Conservation (phyloP, 179 eudicot species). For the Pouteria campechiana region DNA sequence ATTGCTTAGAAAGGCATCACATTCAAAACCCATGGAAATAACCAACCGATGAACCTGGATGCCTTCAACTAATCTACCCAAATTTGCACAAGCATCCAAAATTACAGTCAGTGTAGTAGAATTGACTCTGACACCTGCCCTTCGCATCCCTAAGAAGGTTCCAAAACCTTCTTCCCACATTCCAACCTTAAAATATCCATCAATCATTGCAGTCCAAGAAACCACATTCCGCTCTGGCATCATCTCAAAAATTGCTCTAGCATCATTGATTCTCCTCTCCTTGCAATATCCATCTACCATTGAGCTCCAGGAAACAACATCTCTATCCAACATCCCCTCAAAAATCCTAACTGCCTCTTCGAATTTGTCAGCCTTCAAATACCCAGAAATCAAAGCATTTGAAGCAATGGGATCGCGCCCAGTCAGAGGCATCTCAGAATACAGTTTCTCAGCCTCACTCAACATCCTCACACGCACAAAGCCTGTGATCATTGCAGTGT, state of each 20-base stretch:
- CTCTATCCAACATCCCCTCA: conserved; percentile 35
- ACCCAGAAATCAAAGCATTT: conserved; percentile 56
- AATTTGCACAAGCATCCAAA: conserved; percentile 48
- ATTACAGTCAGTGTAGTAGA: conserved; percentile 36
- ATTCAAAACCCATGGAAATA: conserved; percentile 35
- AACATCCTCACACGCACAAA: conserved; percentile 36
- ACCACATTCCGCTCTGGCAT: conserved; percentile 46
- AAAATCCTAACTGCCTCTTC: conserved; percentile 31
- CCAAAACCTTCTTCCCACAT: conserved; percentile 38
- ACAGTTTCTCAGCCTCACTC: conserved; percentile 38
- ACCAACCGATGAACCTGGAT: conserved; percentile 46
- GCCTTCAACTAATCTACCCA: conserved; percentile 34
- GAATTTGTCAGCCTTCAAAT: conserved; percentile 36
- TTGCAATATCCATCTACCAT: conserved; percentile 62
- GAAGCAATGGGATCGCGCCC: conserved; percentile 62
- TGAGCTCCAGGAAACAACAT: conserved; percentile 74
- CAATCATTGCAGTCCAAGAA: conserved; percentile 56
- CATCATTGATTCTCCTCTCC: conserved; percentile 26
- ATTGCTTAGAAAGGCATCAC: conserved; percentile 48
- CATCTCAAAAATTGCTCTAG: conserved; percentile 33
- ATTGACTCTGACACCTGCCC: conserved; percentile 19
- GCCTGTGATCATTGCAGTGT: conserved; percentile 57
- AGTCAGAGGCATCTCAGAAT: conserved; percentile 20
- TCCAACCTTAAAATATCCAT: conserved; percentile 41
- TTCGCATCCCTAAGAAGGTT: conserved; percentile 42